Conservation (phyloP, 495 filamentous ascomycete species). For the Xylaria castorea region DNA sequence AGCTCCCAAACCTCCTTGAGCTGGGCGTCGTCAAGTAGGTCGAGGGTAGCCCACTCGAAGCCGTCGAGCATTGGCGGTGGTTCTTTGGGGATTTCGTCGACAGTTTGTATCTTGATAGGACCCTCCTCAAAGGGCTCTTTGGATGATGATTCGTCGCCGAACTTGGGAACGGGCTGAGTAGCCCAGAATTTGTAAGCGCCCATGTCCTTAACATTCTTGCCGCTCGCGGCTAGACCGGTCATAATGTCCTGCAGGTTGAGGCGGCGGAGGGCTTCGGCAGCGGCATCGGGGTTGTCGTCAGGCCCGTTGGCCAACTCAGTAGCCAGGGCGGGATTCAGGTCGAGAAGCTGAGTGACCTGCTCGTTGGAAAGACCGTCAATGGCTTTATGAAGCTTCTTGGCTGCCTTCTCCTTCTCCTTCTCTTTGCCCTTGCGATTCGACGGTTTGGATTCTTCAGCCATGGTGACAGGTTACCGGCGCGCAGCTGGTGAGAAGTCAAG, state of each 20-base stretch:
- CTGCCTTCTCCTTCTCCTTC: conserved; percentile 57
- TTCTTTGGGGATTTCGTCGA: conserved; percentile 75
- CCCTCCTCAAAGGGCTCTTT: conserved; percentile 56
- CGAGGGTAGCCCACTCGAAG: conserved; percentile 94
- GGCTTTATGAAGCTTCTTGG: conserved; percentile 49
- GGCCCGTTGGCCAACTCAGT: conserved; percentile 53
- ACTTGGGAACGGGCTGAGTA: conserved; percentile 92
- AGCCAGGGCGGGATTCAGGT: conserved; percentile 67
- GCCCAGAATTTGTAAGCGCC: conserved; percentile 97
- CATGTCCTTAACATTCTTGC: conserved; percentile 95
- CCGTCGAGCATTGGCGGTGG: conserved; percentile 71
- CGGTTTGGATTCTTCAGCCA: conserved; percentile 59
- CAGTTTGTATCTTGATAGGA: conserved; percentile 66
- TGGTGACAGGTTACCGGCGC: conserved; percentile 28
- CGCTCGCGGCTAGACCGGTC: conserved; percentile 75
- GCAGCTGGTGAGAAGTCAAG: background rate
- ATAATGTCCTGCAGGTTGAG: conserved; percentile 79
- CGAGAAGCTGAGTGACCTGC: conserved; percentile 61
- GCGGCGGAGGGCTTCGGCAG: conserved; percentile 69
- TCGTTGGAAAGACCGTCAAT: conserved; percentile 53
- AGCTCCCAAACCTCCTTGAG: conserved; percentile 87
- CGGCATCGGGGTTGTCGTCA: conserved; percentile 38
- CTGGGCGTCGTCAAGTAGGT: conserved; percentile 67
- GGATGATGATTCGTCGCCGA: conserved; percentile 60
- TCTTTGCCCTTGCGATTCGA: conserved; percentile 54